Conservation (phyloP, 495 filamentous ascomycete genomes). For the Margaritispora aquatica region DNA sequence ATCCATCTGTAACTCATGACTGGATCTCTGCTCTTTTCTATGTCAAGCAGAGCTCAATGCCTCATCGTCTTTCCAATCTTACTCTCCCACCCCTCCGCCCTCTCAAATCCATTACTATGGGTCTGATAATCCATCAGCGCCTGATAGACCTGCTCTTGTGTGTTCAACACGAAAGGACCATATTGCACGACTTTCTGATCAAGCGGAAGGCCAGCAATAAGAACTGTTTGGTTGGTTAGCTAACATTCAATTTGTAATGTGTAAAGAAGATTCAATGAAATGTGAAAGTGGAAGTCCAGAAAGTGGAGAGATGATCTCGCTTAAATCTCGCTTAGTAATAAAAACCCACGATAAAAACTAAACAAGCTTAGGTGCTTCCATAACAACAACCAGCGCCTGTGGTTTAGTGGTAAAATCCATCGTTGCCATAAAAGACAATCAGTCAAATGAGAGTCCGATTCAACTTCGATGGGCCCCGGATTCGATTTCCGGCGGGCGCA, state of each 20-base stretch:
- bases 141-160: constrained; percentile 80
- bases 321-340: background rate
- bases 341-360: background rate
- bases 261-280: no score
- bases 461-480: constrained; percentile 21
- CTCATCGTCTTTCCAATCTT: constrained; percentile 74
- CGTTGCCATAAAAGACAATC: constrained; percentile 13
- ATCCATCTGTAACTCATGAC: no score
- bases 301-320: no score
- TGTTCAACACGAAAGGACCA: constrained; percentile 85
- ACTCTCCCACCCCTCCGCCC: constrained; percentile 74
- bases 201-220: constrained; percentile 79
- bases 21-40: no score
- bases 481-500: constrained; percentile 24
- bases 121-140: constrained; percentile 85
- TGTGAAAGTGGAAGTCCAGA: no score
- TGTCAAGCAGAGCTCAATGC: no score
- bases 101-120: constrained; percentile 84
- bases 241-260: background rate
- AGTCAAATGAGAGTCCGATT: no score
- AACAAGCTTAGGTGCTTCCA: background rate
- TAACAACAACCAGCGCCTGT: constrained; percentile 14
- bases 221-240: constrained; percentile 34
- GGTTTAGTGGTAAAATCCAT: constrained; percentile 26
- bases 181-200: constrained; percentile 95